Percentiles rank a stretch among this genome's conserved stretches.
Conservation (phyloP, 306 rosid species). For the Medicago lupulina region DNA sequence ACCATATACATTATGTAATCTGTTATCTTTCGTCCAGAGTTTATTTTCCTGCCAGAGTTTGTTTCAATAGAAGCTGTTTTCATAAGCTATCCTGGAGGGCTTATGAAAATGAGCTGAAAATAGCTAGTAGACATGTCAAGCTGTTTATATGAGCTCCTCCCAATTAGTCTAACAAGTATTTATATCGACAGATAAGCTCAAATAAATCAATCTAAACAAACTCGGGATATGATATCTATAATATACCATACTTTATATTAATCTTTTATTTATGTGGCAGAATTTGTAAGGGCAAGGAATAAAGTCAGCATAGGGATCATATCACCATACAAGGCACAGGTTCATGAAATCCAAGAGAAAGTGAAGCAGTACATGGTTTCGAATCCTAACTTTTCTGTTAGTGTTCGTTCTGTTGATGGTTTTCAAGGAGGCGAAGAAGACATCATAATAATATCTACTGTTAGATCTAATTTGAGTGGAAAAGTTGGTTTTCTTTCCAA, state of each 20-base stretch:
- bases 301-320: conserved; percentile 68
- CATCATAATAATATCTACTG: conserved; percentile 56
- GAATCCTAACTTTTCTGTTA: conserved; percentile 45
- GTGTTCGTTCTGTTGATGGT: conserved; percentile 73
- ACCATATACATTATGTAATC: background rate
- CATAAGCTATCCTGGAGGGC: too few species aligned
- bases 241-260: too few species aligned
- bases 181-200: too few species aligned
- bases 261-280: conserved; percentile 32
- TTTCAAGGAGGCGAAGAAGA: conserved; percentile 85
- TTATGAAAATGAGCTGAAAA: too few species aligned
- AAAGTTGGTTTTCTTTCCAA: conserved; percentile 62
- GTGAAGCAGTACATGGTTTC: conserved; percentile 41
- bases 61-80: too few species aligned
- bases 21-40: too few species aligned
- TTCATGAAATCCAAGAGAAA: conserved; percentile 55
- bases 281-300: conserved; percentile 38
- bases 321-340: conserved; percentile 70
- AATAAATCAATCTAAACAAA: too few species aligned
- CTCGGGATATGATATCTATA: too few species aligned
- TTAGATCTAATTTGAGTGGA: conserved; percentile 49
- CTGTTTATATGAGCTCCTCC: too few species aligned
- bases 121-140: too few species aligned
- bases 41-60: too few species aligned
- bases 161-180: too few species aligned